phyloP scores from a whole-genome alignment of 306 rosid species.

The Gillenia trifoliata region DNA sequence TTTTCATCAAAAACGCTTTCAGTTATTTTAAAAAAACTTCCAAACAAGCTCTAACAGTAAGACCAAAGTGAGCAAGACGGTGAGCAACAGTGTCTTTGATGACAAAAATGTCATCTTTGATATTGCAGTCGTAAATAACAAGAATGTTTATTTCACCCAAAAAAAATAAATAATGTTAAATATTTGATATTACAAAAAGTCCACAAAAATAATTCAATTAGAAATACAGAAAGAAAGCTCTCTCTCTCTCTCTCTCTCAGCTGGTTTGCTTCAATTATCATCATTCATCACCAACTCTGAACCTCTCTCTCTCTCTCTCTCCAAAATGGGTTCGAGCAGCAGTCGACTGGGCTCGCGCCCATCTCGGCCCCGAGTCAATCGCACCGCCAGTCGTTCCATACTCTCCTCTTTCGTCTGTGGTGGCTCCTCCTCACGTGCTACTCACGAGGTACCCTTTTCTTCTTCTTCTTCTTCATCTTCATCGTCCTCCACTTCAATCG shows the following conservation, averaged over 20 bases:
- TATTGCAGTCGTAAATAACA: background rate
- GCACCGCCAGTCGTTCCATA: conserved; percentile 50
- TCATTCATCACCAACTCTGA: background rate
- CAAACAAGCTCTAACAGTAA: too few relatives aligned
- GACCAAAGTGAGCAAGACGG: too few relatives aligned
- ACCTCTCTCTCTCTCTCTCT: background rate
- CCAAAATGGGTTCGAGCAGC: conserved; percentile 61
- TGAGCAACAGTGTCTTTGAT: too few relatives aligned
- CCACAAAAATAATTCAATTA: conserved; percentile 8
- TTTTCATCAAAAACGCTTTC: too few relatives aligned
- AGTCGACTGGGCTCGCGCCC: conserved; percentile 66
- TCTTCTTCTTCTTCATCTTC: background rate
- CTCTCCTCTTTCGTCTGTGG: conserved; percentile 72
- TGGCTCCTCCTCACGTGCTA: conserved; percentile 60
- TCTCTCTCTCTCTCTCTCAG: conserved; percentile 1
- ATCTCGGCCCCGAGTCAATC: conserved; percentile 45
- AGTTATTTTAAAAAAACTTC: too few relatives aligned
- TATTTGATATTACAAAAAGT: conserved; percentile 8
- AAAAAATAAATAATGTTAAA: too few relatives aligned
- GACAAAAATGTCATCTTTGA: background rate
- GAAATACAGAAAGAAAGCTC: conserved; percentile 17
- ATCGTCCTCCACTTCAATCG: background rate
- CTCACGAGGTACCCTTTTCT: conserved; percentile 40
- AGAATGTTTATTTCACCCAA: background rate
- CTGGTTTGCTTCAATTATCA: conserved; percentile 45